These are phyloP conservation scores for Candida albicans DNA, from an alignment of 1,139 yeast genomes.

Conservation along the genomic window DNA sequence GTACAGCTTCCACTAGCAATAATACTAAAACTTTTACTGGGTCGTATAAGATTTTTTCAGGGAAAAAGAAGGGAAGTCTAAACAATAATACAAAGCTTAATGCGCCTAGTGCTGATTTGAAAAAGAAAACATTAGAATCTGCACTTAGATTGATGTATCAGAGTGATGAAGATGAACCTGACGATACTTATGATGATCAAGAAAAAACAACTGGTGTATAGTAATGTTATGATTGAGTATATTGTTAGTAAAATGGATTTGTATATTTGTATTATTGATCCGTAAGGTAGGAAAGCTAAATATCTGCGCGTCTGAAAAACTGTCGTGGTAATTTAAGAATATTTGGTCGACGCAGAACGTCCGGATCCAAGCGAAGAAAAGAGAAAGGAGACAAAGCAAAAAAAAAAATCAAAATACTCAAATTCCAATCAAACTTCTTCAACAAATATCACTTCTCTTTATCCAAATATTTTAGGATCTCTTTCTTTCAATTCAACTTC, in stretches of 20 bases:
- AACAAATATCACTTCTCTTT: background rate
- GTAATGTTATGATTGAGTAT: background rate
- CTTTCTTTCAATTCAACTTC: background rate
- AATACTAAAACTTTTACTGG: conserved; percentile 5
- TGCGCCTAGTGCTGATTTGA: conserved; percentile 26
- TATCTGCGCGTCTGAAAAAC: too few species aligned
- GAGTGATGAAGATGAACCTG: conserved; percentile 77
- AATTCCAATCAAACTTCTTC: background rate
- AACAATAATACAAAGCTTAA: conserved; percentile 5
- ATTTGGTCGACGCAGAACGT: too few species aligned
- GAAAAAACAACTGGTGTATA: conserved; percentile 44
- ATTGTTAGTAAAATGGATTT: too few species aligned
- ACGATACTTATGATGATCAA: conserved; percentile 80
- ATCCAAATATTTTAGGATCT: background rate
- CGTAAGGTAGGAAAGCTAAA: too few species aligned
- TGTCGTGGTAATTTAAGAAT: too few species aligned
- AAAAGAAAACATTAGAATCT: conserved; percentile 58
- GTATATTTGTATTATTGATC: too few species aligned
- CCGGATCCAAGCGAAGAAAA: background rate
- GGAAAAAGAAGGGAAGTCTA: too few species aligned
- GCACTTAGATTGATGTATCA: conserved; percentile 69
- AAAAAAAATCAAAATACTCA: conserved; percentile 8
- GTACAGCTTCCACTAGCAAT: conserved; percentile 4
- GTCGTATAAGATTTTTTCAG: too few species aligned
- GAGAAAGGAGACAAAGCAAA: conserved; percentile 4